Evolutionary conservation across 805 yeast genomes (phyloP), one percentile per base, ranked within the genome.

Genomic region (Metschnikowia proteae): DNA sequence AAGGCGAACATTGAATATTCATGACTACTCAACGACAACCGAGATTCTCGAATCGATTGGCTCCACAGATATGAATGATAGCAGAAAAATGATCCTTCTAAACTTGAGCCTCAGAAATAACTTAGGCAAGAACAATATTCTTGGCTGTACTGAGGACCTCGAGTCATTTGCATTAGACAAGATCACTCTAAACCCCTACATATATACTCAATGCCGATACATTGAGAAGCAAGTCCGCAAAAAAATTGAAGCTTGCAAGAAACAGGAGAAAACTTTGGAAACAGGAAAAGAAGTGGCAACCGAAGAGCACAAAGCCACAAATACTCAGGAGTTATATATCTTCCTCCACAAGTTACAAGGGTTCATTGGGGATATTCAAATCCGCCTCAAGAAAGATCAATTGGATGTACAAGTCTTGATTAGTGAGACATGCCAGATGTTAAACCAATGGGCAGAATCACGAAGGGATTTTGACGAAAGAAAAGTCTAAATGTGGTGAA

Each of bases 281-380:
- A 22, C 6, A 4, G 38, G 41, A 9, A 30, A 30, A 22, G 33
- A 26, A 6, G 25, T 4, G 38, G n/a, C 23, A 7, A 25, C 28
- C 9, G 30, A 34, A 26, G 35, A 35, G 7, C 44, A 27, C 8
- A 38, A 29, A 29, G n/a, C 37, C 25, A 4, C 25, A 6, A 23
- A 31, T 9, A 4, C 37, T 5, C 36, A 33, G 6, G 50, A 41
- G 9, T 49, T 51, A 47, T 37, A 34, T n/a, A 27, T 32, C 17
- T 53, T 57, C 3, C 46, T 63, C 26, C 40, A 31, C 6, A 55
- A 53, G 39, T 46, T 69, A 28, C 57, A 59, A 32, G 68, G 67
- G 0, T 61, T 71, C 37, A 65, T 71, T 22, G 74, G 73, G 6
- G 74, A 71, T 56, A 60, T 69, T 6, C 55, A 60, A 3, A 49